These are phyloP conservation scores for Picea glauca DNA, from an alignment of 75 land plant genomes.

Conservation along the genomic window DNA sequence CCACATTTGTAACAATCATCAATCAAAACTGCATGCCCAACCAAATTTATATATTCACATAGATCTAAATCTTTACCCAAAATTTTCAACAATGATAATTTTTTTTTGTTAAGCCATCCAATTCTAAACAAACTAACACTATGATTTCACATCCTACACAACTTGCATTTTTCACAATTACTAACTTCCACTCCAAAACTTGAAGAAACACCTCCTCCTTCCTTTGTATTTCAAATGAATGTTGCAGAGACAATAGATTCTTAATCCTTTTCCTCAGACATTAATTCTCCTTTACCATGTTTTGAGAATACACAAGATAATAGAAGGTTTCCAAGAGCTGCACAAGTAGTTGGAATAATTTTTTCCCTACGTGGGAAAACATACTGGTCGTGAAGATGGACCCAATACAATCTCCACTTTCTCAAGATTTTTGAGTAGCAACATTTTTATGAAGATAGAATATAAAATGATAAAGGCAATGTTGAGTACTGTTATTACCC, in stretches of 20 bases:
- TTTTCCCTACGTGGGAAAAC: conserved; percentile 13
- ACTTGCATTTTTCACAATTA: conserved; percentile 27
- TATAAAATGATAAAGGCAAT: conserved; percentile 22
- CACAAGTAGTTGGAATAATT: conserved; percentile 23
- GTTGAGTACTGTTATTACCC: conserved; percentile 14
- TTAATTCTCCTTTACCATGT: conserved; percentile 22
- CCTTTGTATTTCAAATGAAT: conserved; percentile 37
- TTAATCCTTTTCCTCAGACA: conserved; percentile 11
- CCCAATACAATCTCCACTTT: conserved; percentile 38
- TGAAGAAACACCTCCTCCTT: conserved; percentile 24
- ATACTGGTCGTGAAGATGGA: conserved; percentile 24
- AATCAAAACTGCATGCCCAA: conserved; percentile 31
- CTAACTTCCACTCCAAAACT: conserved; percentile 24
- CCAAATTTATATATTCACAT: conserved; percentile 13
- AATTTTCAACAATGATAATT: conserved; percentile 25
- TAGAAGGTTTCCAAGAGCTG: conserved; percentile 25
- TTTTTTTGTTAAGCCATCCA: conserved; percentile 11
- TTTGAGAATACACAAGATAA: conserved; percentile 22
- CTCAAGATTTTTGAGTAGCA: conserved; percentile 16
- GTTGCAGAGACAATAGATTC: conserved; percentile 34
- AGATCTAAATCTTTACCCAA: conserved; percentile 24
- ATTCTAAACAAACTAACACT: conserved; percentile 23
- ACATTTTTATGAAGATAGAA: conserved; percentile 22
- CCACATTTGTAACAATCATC: too few relatives aligned
- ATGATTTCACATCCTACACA: conserved; percentile 32